These are phyloP conservation scores for Neofusicoccum sp. DNA, from an alignment of 2,329 filamentous ascomycete species.

Conservation along the genomic window DNA sequence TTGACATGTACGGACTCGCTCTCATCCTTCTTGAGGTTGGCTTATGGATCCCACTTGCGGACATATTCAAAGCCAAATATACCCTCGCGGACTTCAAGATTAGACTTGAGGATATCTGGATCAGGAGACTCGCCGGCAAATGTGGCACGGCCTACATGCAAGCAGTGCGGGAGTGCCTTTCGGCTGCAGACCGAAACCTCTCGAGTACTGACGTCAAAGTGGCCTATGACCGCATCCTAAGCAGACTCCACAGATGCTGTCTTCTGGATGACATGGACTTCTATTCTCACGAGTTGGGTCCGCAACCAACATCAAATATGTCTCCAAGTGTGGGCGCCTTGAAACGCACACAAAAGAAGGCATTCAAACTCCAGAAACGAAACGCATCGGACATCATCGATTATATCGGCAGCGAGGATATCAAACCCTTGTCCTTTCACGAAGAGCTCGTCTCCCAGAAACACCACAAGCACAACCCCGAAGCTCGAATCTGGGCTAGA, in stretches of 20 bases:
- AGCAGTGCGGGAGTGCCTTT: slow-evolving; percentile 69
- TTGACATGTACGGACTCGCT: slow-evolving; percentile 71
- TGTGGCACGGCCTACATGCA: slow-evolving; percentile 75
- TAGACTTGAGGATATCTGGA: slow-evolving; percentile 61
- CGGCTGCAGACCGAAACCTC: slow-evolving; percentile 57
- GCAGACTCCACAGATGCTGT: slow-evolving; percentile 39
- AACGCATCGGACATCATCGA: not conserved
- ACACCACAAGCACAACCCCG: slow-evolving; percentile 18
- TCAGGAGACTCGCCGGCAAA: slow-evolving; percentile 63
- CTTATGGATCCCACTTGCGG: slow-evolving; percentile 67
- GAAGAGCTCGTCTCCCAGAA: not conserved
- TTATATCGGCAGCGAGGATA: not conserved
- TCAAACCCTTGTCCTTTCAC: not conserved
- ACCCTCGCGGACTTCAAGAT: slow-evolving; percentile 61
- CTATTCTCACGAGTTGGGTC: slow-evolving; percentile 1
- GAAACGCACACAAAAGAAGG: slow-evolving; percentile 1
- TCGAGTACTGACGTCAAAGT: slow-evolving; percentile 30
- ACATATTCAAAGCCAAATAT: slow-evolving; percentile 59
- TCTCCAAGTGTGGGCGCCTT: not conserved
- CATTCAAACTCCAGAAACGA: slow-evolving; percentile 5
- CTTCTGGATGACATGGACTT: slow-evolving; percentile 30
- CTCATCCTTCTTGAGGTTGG: slow-evolving; percentile 73
- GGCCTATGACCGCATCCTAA: slow-evolving; percentile 46
- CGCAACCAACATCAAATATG: not conserved
- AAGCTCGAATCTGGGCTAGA: slow-evolving; percentile 18